These are phyloP conservation scores for Coemansia sp. DNA, from an alignment of 371 early-diverging fungal species.

Conservation along the genomic window DNA sequence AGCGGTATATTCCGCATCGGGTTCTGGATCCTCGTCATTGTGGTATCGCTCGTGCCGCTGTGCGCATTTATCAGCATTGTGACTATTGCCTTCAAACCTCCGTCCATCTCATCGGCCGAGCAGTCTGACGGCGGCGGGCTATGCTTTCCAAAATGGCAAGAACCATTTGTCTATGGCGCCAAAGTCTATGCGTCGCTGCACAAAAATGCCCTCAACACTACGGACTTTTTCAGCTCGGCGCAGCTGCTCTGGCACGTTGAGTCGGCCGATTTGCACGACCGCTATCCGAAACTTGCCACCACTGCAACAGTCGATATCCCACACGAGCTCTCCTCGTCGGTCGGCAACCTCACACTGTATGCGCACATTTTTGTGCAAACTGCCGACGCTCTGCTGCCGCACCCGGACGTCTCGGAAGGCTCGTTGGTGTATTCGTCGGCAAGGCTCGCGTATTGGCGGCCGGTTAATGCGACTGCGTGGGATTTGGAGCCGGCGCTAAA, in stretches of 20 bases:
- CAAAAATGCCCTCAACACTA: background rate
- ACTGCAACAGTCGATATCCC: background rate
- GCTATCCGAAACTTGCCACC: background rate
- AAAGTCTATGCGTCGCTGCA: constrained; percentile 1
- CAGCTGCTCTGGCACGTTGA: constrained; percentile 5
- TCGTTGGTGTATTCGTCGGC: background rate
- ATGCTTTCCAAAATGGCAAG: background rate
- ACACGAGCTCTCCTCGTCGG: background rate
- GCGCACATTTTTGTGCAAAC: constrained; percentile 1
- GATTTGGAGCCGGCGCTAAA: too few species aligned
- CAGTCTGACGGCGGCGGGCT: background rate
- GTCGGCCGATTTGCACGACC: background rate
- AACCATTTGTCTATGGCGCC: background rate
- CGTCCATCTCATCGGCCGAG: too few species aligned
- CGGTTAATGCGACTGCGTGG: background rate
- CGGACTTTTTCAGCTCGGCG: constrained; percentile 2
- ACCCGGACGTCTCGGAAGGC: background rate
- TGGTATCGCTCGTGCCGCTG: too few species aligned
- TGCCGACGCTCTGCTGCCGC: background rate
- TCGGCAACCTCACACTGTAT: background rate
- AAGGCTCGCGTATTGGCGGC: background rate
- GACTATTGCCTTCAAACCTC: too few species aligned
- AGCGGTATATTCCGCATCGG: too few species aligned
- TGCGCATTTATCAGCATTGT: too few species aligned
- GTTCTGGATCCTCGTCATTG: too few species aligned